Evolutionary conservation across 208 protist genomes (phyloP).

Genomic region (Trypanosoma conorhini): DNA sequence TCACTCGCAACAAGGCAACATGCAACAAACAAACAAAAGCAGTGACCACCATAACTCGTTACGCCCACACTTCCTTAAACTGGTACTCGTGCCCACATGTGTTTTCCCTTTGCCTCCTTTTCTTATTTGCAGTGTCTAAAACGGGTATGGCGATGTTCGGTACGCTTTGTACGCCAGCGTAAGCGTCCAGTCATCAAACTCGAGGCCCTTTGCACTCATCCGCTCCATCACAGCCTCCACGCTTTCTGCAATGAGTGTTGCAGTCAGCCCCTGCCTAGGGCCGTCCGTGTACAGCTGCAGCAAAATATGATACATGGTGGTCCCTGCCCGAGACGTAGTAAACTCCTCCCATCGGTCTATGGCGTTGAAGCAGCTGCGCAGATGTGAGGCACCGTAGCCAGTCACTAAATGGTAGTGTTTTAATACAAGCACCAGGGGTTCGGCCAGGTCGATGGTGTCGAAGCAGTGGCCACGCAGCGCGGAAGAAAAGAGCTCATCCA

Average conservation of each 20-base stretch:
- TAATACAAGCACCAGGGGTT: slow-evolving; percentile 19
- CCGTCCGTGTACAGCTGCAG: slow-evolving; percentile 25
- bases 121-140: slow-evolving; percentile 1
- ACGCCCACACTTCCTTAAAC: not conserved
- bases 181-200: slow-evolving; percentile 30
- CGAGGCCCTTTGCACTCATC: slow-evolving; percentile 21
- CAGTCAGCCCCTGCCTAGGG: slow-evolving; percentile 14
- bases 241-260: slow-evolving; percentile 21
- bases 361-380: slow-evolving; percentile 16
- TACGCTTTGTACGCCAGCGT: slow-evolving; percentile 27
- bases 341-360: slow-evolving; percentile 23
- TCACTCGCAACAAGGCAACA: not conserved
- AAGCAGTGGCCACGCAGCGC: slow-evolving; percentile 17
- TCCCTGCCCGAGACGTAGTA: slow-evolving; percentile 6
- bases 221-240: slow-evolving; percentile 23
- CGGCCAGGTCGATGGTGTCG: slow-evolving; percentile 16
- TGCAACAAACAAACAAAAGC: not conserved
- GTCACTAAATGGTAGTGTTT: slow-evolving; percentile 17
- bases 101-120: not conserved
- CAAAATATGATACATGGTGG: slow-evolving; percentile 21
- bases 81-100: not conserved
- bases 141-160: slow-evolving; percentile 17
- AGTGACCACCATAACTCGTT: not conserved
- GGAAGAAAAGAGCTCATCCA: slow-evolving; percentile 24
- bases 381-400: slow-evolving; percentile 20